These are phyloP conservation scores for Hirsutella thompsonii DNA, from an alignment of 2,329 filamentous ascomycete species.

Conservation along the genomic window DNA sequence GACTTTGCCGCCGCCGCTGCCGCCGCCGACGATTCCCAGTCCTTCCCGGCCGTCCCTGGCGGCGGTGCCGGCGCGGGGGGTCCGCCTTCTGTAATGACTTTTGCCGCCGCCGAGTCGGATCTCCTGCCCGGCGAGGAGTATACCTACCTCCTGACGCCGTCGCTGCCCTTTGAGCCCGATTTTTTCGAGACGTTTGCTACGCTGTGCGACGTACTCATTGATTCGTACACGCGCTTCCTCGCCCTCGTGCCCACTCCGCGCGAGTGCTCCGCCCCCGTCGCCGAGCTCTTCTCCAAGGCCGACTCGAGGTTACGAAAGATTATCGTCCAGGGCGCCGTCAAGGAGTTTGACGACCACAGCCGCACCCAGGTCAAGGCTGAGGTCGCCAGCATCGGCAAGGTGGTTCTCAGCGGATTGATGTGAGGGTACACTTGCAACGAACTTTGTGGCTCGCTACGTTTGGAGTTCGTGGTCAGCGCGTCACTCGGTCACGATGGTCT, in stretches of 20 bases:
- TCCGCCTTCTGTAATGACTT: slow-evolving; percentile 35
- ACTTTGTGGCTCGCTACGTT: background rate
- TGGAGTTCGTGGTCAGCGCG: background rate
- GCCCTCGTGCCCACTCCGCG: slow-evolving; percentile 62
- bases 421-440: no score
- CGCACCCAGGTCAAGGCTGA: slow-evolving; percentile 65
- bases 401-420: slow-evolving; percentile 81
- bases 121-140: slow-evolving; percentile 78
- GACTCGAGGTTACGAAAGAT: slow-evolving; percentile 80
- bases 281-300: slow-evolving; percentile 80
- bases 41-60: slow-evolving; percentile 11
- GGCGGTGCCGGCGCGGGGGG: slow-evolving; percentile 18
- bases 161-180: slow-evolving; percentile 88
- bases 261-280: slow-evolving; percentile 56
- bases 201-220: slow-evolving; percentile 87
- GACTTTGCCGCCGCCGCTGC: no score
- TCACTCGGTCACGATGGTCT: no score
- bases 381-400: slow-evolving; percentile 72
- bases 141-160: slow-evolving; percentile 76
- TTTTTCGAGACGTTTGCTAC: slow-evolving; percentile 96
- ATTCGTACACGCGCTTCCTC: slow-evolving; percentile 74
- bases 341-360: slow-evolving; percentile 87
- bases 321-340: slow-evolving; percentile 72
- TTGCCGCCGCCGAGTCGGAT: slow-evolving; percentile 48
- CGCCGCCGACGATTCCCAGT: slow-evolving; percentile 18